Conservation (phyloP, 768 basidiomycete genomes). For the Neoboletus subvelutipes region DNA sequence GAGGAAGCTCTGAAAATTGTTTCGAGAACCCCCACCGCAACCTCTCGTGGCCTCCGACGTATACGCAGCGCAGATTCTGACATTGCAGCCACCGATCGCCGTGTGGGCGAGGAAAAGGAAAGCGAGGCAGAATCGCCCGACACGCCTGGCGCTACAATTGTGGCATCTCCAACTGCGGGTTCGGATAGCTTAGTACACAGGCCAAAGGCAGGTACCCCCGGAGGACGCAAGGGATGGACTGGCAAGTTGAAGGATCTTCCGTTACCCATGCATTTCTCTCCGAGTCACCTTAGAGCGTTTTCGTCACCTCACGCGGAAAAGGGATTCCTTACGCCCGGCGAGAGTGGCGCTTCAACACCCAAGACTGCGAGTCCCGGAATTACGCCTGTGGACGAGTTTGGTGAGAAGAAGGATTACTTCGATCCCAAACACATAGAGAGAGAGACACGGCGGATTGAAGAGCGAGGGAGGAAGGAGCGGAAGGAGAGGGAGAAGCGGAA, state of each 20-base stretch:
- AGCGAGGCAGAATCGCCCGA: slow-evolving; percentile 13
- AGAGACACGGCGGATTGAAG: slow-evolving; percentile 20
- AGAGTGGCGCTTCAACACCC: slow-evolving; percentile 20
- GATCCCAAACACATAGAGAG: slow-evolving; percentile 31
- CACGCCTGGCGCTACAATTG: slow-evolving; percentile 18
- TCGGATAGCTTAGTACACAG: slow-evolving; percentile 4
- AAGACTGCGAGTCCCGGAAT: slow-evolving; percentile 15
- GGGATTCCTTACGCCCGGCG: slow-evolving; percentile 10
- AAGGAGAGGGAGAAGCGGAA: slow-evolving; percentile 35
- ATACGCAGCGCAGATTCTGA: slow-evolving; percentile 14
- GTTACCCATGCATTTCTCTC: slow-evolving; percentile 20
- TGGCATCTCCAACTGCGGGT: slow-evolving; percentile 14
- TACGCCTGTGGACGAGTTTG: slow-evolving; percentile 20
- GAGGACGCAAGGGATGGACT: slow-evolving; percentile 33
- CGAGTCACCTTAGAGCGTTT: slow-evolving; percentile 12
- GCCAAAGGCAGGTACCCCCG: not conserved
- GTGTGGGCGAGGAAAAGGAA: not conserved
- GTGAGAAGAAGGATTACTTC: slow-evolving; percentile 30
- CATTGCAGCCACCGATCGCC: not conserved
- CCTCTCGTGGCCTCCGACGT: slow-evolving; percentile 10
- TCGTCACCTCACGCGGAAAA: slow-evolving; percentile 14
- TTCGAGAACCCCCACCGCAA: not conserved
- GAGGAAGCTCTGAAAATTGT: slow-evolving; percentile 6
- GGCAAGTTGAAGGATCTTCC: slow-evolving; percentile 42
- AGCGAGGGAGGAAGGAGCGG: slow-evolving; percentile 32